phyloP scores from a whole-genome alignment of 164 flowering plant genomes.

The grape (Vitis vinifera) region DNA sequence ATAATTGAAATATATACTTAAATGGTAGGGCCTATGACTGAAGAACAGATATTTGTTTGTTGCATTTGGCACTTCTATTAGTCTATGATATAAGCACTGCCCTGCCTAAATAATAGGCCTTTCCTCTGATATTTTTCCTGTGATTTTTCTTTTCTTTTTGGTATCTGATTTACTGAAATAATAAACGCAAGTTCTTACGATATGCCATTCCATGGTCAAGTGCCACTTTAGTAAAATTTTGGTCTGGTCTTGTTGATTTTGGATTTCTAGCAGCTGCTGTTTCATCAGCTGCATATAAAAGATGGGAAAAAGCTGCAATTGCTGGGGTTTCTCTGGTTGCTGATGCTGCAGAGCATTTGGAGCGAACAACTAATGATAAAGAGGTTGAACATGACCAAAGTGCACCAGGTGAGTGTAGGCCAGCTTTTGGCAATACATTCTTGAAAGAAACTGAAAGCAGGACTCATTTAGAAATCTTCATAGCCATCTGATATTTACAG shows the following conservation, averaged over 20 bases:
- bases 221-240: neutral
- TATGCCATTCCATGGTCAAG: neutral
- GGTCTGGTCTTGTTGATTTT: neutral
- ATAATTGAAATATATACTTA: too few relatives aligned
- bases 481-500: neutral
- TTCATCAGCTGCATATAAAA: conserved; percentile 73
- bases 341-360: conserved; percentile 99
- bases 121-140: neutral
- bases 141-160: neutral
- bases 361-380: conserved; percentile 46
- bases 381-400: conserved; percentile 36
- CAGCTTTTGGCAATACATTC: conserved; percentile 1
- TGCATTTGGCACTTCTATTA: neutral
- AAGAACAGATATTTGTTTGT: neutral
- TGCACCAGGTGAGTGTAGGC: conserved; percentile 18
- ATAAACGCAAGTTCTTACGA: neutral
- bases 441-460: conserved; percentile 4
- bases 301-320: conserved; percentile 97
- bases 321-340: conserved; percentile 98
- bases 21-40: too few relatives aligned
- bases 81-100: neutral
- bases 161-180: neutral
- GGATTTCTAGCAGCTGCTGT: conserved; percentile 34
- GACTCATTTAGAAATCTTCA: neutral
- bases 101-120: neutral